Conservation (phyloP, 2,329 filamentous ascomycete species). For the Zymoseptoria passerinii region DNA sequence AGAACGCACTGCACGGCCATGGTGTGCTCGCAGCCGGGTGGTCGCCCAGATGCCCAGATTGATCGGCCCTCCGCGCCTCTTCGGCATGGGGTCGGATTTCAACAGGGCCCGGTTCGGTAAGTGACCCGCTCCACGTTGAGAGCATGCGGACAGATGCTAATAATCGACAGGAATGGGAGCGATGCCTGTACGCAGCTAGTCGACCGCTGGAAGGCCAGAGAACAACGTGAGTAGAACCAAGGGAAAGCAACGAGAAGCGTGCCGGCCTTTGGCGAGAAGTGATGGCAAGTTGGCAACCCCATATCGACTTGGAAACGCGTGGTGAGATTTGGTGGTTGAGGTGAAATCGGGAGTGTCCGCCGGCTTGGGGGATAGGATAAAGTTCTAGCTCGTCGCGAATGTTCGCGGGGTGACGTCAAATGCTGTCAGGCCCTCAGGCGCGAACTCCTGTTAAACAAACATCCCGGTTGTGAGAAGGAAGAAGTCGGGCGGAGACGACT, state of each 20-base stretch:
- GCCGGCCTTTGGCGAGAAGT: background rate
- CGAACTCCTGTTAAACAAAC: background rate
- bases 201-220: background rate
- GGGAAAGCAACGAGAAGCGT: background rate
- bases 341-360: background rate
- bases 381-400: background rate
- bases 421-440: background rate
- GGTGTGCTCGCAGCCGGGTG: background rate
- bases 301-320: background rate
- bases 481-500: too few relatives aligned
- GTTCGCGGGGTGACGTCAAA: background rate
- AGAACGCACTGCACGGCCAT: background rate
- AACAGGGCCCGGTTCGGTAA: too few relatives aligned
- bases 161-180: background rate
- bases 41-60: background rate
- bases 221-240: background rate
- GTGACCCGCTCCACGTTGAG: too few relatives aligned
- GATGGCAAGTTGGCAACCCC: too few relatives aligned
- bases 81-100: background rate
- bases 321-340: background rate
- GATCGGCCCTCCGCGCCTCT: background rate
- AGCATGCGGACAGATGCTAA: too few relatives aligned
- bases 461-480: too few relatives aligned
- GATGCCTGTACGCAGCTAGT: background rate
- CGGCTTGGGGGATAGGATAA: background rate